phyloP scores from a whole-genome alignment of 805 yeast species.

The Suhomyces sp. region DNA sequence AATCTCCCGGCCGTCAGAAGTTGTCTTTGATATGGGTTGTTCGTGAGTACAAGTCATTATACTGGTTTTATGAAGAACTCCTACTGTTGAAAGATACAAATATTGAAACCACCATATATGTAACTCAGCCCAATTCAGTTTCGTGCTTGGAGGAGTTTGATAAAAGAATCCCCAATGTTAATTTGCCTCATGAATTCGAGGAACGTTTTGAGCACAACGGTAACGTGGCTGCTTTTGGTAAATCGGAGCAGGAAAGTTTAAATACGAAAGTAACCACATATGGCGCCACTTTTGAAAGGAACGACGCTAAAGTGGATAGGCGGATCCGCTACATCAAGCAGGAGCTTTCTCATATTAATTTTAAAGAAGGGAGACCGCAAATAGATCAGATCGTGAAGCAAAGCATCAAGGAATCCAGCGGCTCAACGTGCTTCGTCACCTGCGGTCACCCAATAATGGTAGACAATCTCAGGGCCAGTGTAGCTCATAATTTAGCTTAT shows the following conservation, averaged over 20 bases:
- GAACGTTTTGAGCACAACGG: not conserved
- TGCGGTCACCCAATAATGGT: slow-evolving; percentile 36
- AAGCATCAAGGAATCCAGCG: slow-evolving; percentile 10
- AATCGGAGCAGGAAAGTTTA: not conserved
- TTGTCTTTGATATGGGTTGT: slow-evolving; percentile 62
- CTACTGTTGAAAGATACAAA: slow-evolving; percentile 21
- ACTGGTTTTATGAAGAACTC: slow-evolving; percentile 49
- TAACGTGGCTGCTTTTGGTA: not conserved
- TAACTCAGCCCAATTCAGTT: slow-evolving; percentile 23
- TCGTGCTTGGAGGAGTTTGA: slow-evolving; percentile 1
- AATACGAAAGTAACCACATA: not conserved
- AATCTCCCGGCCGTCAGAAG: slow-evolving; percentile 2
- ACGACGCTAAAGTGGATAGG: not conserved
- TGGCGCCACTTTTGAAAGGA: not conserved
- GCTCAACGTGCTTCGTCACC: slow-evolving; percentile 22
- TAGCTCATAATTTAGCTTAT: slow-evolving; percentile 40
- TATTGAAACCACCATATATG: slow-evolving; percentile 30
- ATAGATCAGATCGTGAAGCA: slow-evolving; percentile 7
- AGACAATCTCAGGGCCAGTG: slow-evolving; percentile 32
- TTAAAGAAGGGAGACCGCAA: slow-evolving; percentile 31
- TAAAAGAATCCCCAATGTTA: not conserved
- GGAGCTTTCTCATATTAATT: slow-evolving; percentile 33
- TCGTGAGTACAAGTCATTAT: slow-evolving; percentile 48
- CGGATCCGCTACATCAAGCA: not conserved
- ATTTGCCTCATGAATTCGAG: not conserved